Percentiles rank a stretch among this genome's conserved stretches.
phyloP scores from a whole-genome alignment of 352 stramenopile species.

The Ophiocytium majus region DNA sequence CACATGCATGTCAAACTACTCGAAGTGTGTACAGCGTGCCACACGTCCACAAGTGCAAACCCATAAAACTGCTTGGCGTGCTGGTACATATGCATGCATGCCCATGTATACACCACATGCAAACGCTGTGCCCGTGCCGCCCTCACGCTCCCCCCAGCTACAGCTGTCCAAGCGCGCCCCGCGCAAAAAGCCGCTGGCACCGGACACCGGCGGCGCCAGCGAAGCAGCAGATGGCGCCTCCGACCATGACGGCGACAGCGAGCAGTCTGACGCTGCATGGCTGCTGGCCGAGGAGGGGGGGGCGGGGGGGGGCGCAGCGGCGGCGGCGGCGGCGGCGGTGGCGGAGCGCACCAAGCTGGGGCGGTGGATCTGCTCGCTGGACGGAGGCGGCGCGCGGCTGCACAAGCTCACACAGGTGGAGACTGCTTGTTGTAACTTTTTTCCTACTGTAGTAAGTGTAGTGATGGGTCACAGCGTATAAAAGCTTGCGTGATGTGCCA shows the following conservation, averaged over 20 bases:
- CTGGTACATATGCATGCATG: too few species aligned
- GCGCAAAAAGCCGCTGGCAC: neutral
- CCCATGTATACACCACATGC: neutral
- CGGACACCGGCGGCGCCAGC: neutral
- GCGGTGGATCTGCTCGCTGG: neutral
- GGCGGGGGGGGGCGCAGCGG: too few species aligned
- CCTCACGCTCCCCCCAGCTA: neutral
- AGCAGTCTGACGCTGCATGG: neutral
- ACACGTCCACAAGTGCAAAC: too few species aligned
- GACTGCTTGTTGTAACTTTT: neutral
- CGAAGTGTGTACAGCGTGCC: too few species aligned
- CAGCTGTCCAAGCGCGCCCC: neutral
- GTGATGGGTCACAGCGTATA: too few species aligned
- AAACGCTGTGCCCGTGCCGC: neutral
- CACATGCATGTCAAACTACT: too few species aligned
- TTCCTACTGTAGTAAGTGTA: neutral
- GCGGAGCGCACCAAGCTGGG: neutral
- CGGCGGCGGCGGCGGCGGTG: too few species aligned
- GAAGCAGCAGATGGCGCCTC: neutral
- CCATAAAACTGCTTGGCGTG: too few species aligned
- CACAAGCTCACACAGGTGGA: neutral
- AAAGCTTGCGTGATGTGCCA: too few species aligned
- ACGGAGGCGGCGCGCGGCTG: neutral
- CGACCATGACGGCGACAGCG: neutral
- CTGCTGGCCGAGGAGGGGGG: neutral